phyloP scores from a whole-genome alignment of 176 grass and related monocot species.

The Hordeum marinum region DNA sequence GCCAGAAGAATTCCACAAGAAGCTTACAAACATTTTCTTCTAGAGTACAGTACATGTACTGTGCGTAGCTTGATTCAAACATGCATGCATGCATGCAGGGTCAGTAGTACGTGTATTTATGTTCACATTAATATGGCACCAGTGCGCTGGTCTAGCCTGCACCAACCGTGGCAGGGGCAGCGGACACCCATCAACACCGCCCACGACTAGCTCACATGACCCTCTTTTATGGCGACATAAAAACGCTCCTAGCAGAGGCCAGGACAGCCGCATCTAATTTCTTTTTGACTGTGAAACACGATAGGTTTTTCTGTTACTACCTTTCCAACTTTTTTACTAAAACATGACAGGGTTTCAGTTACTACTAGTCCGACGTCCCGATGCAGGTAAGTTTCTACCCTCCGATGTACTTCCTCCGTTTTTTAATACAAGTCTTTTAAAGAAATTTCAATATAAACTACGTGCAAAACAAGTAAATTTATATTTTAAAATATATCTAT shows the following conservation, averaged over 20 bases:
- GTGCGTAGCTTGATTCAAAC: background rate
- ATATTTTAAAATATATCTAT: no score
- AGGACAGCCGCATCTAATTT: constrained; percentile 3
- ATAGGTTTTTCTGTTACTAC: no score
- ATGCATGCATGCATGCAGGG: background rate
- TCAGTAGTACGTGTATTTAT: background rate
- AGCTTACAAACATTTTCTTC: background rate
- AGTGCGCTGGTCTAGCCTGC: constrained; percentile 14
- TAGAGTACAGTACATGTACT: background rate
- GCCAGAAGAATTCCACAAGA: background rate
- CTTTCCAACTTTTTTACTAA: background rate
- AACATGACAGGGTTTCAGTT: background rate
- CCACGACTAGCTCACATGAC: constrained; percentile 25
- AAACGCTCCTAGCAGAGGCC: constrained; percentile 6
- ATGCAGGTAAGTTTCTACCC: no score
- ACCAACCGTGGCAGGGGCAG: constrained; percentile 27
- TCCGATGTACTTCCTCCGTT: no score
- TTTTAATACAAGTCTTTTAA: no score
- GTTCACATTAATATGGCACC: constrained; percentile 25
- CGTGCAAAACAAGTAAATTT: no score
- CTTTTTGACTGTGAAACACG: no score
- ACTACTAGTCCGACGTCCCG: no score
- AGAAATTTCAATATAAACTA: no score
- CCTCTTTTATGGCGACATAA: constrained; percentile 27
- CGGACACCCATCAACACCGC: background rate